Evolutionary conservation across 768 basidiomycete genomes (phyloP).

Genomic region (Amanita subjunquillea): DNA sequence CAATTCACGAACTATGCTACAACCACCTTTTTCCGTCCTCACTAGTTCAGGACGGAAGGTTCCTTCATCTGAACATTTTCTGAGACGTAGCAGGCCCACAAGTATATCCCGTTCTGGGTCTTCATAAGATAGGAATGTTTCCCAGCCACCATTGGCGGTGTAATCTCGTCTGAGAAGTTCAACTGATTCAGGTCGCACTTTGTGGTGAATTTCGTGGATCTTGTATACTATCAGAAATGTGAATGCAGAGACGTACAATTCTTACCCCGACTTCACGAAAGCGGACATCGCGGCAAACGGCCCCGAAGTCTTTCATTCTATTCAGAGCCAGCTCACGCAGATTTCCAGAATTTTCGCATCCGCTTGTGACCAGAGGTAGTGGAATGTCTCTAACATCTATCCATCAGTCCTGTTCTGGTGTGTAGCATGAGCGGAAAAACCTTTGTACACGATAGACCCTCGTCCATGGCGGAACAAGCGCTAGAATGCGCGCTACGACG

Average conservation of each 20-base stretch:
- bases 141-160: conserved; percentile 97
- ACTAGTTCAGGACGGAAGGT: conserved; percentile 93
- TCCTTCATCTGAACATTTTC: conserved; percentile 95
- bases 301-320: conserved; percentile 98
- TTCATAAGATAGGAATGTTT: conserved; percentile 98
- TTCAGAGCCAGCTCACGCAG: conserved; percentile 91
- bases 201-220: conserved; percentile 99
- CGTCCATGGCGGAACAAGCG: conserved; percentile 97
- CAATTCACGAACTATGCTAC: conserved; percentile 89
- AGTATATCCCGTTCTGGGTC: conserved; percentile 96
- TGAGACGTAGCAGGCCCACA: conserved; percentile 80
- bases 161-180: conserved; percentile 95
- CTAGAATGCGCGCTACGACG: conserved; percentile 91
- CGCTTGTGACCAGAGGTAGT: conserved; percentile 89
- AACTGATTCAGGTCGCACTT: conserved; percentile 89
- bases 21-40: conserved; percentile 60
- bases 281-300: conserved; percentile 93
- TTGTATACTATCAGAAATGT: conserved; percentile 19
- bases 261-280: conserved; percentile 96
- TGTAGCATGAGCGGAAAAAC: conserved; percentile 25
- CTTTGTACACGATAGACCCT: conserved; percentile 96
- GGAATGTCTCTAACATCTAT: conserved; percentile 75
- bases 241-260: conserved; percentile 11
- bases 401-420: conserved; percentile 55
- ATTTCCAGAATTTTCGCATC: conserved; percentile 97